Percentiles rank a stretch among this genome's conserved stretches.
Evolutionary conservation across 2,329 filamentous ascomycete genomes (phyloP).

Genomic region (Rhynchosporium graminicola): DNA sequence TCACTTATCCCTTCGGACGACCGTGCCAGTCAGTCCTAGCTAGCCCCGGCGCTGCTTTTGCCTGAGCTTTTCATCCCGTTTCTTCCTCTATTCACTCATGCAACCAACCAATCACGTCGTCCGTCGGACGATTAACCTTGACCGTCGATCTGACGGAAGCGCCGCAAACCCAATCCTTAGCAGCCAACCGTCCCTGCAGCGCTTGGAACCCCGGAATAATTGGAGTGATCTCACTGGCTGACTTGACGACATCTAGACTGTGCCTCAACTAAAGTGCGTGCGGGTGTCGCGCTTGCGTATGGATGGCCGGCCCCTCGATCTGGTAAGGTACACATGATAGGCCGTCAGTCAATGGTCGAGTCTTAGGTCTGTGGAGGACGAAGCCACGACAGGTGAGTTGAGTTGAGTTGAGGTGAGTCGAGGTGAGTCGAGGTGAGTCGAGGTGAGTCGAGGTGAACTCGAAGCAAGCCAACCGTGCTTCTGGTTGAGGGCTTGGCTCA

Average conservation of each 20-base stretch:
- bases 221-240: background rate
- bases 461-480: background rate
- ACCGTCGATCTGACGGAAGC: background rate
- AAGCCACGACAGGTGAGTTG: too few species aligned
- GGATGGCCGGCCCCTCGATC: background rate
- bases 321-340: background rate
- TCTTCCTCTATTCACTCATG: background rate
- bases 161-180: background rate
- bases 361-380: too few species aligned
- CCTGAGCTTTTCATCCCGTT: background rate
- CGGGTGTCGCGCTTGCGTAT: background rate
- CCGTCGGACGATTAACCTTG: background rate
- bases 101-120: background rate
- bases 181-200: slow-evolving; percentile 2
- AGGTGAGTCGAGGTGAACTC: background rate
- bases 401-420: background rate
- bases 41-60: too few species aligned
- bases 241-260: background rate
- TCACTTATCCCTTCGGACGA: too few species aligned
- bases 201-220: background rate
- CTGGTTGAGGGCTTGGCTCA: background rate
- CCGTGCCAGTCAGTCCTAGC: too few species aligned
- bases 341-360: background rate
- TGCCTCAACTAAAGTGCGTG: background rate
- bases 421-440: background rate